These are phyloP conservation scores for Metarhizium album DNA, from an alignment of 2,329 filamentous ascomycete genomes.

Conservation along the genomic window DNA sequence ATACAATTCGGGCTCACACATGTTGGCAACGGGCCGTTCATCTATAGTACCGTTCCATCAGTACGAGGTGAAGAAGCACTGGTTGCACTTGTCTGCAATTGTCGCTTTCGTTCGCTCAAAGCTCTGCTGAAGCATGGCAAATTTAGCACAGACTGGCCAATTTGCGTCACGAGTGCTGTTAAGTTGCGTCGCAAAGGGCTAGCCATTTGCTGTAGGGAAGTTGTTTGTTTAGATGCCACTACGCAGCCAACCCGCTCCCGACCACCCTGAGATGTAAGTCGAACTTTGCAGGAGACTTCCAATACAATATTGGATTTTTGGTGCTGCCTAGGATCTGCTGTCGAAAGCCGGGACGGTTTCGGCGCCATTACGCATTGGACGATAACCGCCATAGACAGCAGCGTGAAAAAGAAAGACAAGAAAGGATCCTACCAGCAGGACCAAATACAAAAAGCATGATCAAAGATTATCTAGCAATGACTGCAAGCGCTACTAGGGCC, in stretches of 20 bases:
- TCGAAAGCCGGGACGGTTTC: conserved; percentile 74
- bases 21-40: conserved; percentile 7
- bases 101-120: conserved; percentile 57
- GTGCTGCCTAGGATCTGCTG: conserved; percentile 45
- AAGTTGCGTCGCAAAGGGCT: conserved; percentile 69
- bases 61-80: conserved; percentile 71
- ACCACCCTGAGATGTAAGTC: conserved; percentile 72
- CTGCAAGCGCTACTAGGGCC: too few relatives aligned
- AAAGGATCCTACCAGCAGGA: too few relatives aligned
- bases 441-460: too few relatives aligned
- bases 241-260: conserved; percentile 75
- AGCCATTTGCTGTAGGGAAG: conserved; percentile 77
- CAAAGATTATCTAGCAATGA: too few relatives aligned
- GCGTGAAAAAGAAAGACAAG: too few relatives aligned
- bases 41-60: conserved; percentile 77
- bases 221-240: conserved; percentile 79
- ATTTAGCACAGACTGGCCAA: conserved; percentile 79
- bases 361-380: conserved; percentile 72
- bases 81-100: conserved; percentile 59
- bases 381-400: conserved; percentile 76
- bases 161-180: conserved; percentile 63
- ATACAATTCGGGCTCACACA: neutral
- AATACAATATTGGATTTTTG: conserved; percentile 56
- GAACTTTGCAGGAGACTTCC: conserved; percentile 71
- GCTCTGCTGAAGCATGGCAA: conserved; percentile 70